Evolutionary conservation across 192 early-diverging fungal genomes (phyloP).

Genomic region (Borealophlyctis nickersoniae): DNA sequence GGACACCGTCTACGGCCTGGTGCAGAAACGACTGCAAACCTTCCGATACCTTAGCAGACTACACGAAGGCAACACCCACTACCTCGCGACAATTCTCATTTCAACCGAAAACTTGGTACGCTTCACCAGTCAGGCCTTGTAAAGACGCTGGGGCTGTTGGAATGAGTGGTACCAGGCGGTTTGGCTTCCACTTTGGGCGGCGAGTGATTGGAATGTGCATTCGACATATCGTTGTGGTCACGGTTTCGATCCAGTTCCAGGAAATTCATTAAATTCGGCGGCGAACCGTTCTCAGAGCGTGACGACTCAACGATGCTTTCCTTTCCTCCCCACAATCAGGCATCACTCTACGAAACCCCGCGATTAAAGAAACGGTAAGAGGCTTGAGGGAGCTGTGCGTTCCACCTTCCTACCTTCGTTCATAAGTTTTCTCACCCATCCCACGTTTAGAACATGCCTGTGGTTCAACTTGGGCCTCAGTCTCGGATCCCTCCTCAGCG

Average conservation of each 20-base stretch:
- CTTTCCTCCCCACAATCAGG: background rate
- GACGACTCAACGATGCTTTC: slow-evolving; percentile 6
- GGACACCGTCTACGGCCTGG: slow-evolving; percentile 2
- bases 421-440: background rate
- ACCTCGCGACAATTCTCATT: slow-evolving; percentile 16
- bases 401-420: background rate
- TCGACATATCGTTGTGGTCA: too few species aligned
- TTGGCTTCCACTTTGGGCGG: background rate
- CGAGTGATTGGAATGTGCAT: too few species aligned
- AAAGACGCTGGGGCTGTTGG: background rate
- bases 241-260: too few species aligned
- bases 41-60: slow-evolving; percentile 20
- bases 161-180: background rate
- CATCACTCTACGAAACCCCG: background rate
- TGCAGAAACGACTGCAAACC: slow-evolving; percentile 16
- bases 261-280: too few species aligned
- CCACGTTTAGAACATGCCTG: slow-evolving; percentile 25
- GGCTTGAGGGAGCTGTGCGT: background rate
- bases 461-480: slow-evolving; percentile 37
- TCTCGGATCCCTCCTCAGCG: slow-evolving; percentile 31
- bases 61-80: slow-evolving; percentile 22
- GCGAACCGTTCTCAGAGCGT: background rate
- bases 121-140: background rate
- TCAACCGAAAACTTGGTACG: slow-evolving; percentile 4
- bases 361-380: slow-evolving; percentile 8